These are phyloP conservation scores for Daldinia grandis DNA, from an alignment of 495 filamentous ascomycete genomes.

Conservation along the genomic window DNA sequence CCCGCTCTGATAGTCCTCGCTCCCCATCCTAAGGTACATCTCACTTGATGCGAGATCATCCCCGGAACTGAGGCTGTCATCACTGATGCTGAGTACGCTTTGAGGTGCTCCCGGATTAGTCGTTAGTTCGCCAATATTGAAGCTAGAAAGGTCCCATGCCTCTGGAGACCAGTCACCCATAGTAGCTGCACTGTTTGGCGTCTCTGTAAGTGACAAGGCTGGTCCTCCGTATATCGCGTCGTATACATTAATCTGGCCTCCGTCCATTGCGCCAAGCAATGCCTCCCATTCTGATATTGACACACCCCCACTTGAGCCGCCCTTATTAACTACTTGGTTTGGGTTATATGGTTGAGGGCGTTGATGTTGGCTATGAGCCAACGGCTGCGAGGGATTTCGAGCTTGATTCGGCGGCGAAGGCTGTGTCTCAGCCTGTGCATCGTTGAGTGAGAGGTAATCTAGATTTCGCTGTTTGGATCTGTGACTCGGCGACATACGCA, in stretches of 20 bases:
- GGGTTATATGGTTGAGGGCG: conserved; percentile 40
- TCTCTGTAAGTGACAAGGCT: conserved; percentile 55
- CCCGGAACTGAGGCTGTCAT: conserved; percentile 73
- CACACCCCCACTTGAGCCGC: conserved; percentile 49
- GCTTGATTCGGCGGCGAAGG: conserved; percentile 48
- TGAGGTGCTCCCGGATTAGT: conserved; percentile 59
- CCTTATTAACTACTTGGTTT: conserved; percentile 47
- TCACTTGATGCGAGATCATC: conserved; percentile 54
- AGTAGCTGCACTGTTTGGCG: conserved; percentile 44
- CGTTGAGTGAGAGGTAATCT: conserved; percentile 53
- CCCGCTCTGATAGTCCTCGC: conserved; percentile 46
- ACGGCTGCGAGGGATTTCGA: conserved; percentile 45
- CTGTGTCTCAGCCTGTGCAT: conserved; percentile 45
- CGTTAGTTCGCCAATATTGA: conserved; percentile 57
- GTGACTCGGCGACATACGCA: conserved; percentile 48
- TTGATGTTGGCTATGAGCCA: conserved; percentile 35
- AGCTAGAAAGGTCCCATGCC: conserved; percentile 60
- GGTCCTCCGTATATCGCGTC: conserved; percentile 83
- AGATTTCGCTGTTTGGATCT: conserved; percentile 47
- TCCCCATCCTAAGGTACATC: conserved; percentile 48
- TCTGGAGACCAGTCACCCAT: conserved; percentile 62
- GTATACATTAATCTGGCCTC: conserved; percentile 80
- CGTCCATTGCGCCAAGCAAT: conserved; percentile 78
- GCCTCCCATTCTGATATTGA: conserved; percentile 80
- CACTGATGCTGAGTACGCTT: conserved; percentile 78